Percentiles rank a stretch among this genome's conserved stretches.
Conservation (phyloP, 768 basidiomycete genomes). For the Ramaria rubella region DNA sequence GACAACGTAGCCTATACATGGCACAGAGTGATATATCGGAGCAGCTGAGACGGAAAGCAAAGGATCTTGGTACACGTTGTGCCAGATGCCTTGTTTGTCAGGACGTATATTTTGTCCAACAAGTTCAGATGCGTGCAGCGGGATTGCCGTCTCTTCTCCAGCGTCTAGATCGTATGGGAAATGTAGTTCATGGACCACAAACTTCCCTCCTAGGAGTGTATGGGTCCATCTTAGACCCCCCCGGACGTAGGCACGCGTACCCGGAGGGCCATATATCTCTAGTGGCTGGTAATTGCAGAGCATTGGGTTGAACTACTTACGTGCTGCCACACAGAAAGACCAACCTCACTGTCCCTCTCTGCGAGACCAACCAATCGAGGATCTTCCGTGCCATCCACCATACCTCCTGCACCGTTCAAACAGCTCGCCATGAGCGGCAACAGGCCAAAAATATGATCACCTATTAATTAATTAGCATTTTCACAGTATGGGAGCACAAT, state of each 20-base stretch:
- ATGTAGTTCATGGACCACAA: conserved; percentile 79
- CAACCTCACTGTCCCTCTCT: neutral
- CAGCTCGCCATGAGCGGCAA: conserved; percentile 60
- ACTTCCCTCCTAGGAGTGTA: conserved; percentile 56
- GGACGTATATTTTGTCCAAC: conserved; percentile 60
- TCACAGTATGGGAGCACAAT: neutral
- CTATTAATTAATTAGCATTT: conserved; percentile 31
- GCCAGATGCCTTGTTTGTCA: conserved; percentile 51
- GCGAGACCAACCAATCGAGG: conserved; percentile 33
- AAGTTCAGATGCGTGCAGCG: conserved; percentile 48
- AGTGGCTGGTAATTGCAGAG: conserved; percentile 24
- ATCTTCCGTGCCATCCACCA: conserved; percentile 51
- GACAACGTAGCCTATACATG: conserved; percentile 76
- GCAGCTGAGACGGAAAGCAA: conserved; percentile 63
- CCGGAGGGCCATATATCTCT: conserved; percentile 82
- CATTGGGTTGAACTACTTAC: neutral
- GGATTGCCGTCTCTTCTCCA: conserved; percentile 43
- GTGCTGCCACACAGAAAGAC: neutral
- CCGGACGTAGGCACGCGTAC: conserved; percentile 77
- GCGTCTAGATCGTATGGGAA: conserved; percentile 49
- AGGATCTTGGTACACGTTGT: conserved; percentile 50
- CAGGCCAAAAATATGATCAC: conserved; percentile 78
- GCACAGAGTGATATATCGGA: conserved; percentile 73
- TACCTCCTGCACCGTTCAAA: conserved; percentile 70
- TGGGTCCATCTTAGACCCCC: conserved; percentile 60